phyloP scores from a whole-genome alignment of 805 yeast species.

The Nakazawaea laoshanensis region DNA sequence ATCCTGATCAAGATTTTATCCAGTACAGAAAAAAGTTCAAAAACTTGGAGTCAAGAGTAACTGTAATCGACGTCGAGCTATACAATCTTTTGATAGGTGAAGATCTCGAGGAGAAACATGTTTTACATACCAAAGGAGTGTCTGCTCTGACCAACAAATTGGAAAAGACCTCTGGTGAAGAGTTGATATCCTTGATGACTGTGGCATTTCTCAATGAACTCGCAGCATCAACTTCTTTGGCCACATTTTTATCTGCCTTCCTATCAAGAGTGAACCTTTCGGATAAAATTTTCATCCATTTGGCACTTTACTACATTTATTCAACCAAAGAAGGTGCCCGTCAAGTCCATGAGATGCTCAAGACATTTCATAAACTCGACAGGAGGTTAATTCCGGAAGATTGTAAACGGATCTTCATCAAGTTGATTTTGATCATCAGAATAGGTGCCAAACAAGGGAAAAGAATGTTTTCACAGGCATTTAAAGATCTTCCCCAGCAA shows the following conservation, averaged over 20 bases:
- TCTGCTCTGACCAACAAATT: too few relatives aligned
- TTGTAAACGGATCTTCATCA: conserved; percentile 18
- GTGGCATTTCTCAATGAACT: conserved; percentile 5
- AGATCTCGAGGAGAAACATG: neutral
- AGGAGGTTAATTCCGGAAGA: conserved; percentile 8
- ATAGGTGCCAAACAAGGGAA: conserved; percentile 26
- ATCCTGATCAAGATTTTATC: neutral
- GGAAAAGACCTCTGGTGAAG: neutral
- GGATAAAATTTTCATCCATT: conserved; percentile 17
- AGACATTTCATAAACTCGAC: conserved; percentile 15
- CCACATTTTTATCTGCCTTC: conserved; percentile 9
- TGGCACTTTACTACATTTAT: conserved; percentile 20
- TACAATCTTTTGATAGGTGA: conserved; percentile 5
- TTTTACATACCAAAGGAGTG: conserved; percentile 6
- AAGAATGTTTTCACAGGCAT: conserved; percentile 21
- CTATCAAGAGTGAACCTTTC: conserved; percentile 16
- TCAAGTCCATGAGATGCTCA: conserved; percentile 14
- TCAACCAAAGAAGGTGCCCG: conserved; percentile 13
- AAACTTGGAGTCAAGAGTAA: neutral
- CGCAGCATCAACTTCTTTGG: conserved; percentile 4
- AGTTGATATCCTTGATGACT: conserved; percentile 1
- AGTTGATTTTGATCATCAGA: conserved; percentile 27
- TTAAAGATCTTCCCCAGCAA: conserved; percentile 20
- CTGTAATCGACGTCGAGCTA: conserved; percentile 3
- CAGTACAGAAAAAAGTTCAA: conserved; percentile 1